Conservation (phyloP, 2,329 filamentous ascomycete genomes). For the Elsinoe arachidis region DNA sequence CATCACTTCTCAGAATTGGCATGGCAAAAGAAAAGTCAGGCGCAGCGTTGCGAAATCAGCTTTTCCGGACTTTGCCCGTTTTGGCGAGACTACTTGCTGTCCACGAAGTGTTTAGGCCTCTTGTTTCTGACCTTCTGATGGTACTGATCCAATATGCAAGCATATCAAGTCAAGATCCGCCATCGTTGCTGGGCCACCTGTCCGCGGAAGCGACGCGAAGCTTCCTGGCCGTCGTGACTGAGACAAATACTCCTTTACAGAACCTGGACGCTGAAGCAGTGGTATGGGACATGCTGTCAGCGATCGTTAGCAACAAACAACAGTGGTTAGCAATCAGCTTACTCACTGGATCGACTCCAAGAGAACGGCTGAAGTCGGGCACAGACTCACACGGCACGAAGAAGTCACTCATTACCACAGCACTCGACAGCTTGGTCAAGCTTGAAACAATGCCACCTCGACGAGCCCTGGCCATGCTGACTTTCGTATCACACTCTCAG, state of each 20-base stretch:
- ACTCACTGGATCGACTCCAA: conserved; percentile 76
- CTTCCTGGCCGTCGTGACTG: conserved; percentile 70
- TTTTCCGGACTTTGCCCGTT: conserved; percentile 73
- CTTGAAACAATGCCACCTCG: conserved; percentile 56
- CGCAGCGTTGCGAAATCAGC: conserved; percentile 54
- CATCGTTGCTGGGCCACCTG: conserved; percentile 87
- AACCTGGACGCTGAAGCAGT: conserved; percentile 55
- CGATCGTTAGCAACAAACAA: conserved; percentile 79
- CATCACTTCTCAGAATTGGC: conserved; percentile 61
- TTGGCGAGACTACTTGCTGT: conserved; percentile 68
- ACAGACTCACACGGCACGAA: conserved; percentile 44
- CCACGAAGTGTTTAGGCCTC: conserved; percentile 55
- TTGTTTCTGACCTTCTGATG: conserved; percentile 62
- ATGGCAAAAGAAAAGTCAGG: conserved; percentile 54
- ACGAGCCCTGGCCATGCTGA: conserved; percentile 65
- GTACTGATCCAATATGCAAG: conserved; percentile 63
- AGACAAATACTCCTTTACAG: conserved; percentile 66
- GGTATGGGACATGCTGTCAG: conserved; percentile 80
- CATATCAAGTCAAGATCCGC: conserved; percentile 59
- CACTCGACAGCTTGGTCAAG: conserved; percentile 57
- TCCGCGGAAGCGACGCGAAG: conserved; percentile 73
- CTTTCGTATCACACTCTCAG: conserved; percentile 80
- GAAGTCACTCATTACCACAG: conserved; percentile 64
- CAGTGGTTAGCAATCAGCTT: conserved; percentile 95
- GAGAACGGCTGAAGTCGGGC: conserved; percentile 55